Percentiles rank a stretch among this genome's conserved stretches.
These are phyloP conservation scores for Pseudodiploospora longispora DNA, from an alignment of 2,329 filamentous ascomycete species.

Conservation along the genomic window DNA sequence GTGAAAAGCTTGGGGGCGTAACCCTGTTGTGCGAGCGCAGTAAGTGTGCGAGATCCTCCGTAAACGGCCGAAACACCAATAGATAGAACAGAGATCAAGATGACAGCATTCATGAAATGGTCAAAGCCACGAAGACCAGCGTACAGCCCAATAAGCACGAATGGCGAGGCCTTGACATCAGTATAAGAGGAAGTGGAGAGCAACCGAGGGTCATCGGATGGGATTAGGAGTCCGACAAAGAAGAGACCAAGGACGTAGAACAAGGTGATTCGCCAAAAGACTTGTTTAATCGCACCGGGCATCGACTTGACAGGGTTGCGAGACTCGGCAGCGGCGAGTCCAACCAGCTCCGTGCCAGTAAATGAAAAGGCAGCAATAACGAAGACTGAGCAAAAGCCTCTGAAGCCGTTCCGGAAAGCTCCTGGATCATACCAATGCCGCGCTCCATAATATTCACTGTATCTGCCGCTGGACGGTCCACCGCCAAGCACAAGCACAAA, in stretches of 20 bases:
- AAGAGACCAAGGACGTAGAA: conserved; percentile 44
- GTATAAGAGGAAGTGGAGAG: conserved; percentile 37
- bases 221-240: conserved; percentile 38
- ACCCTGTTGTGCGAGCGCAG: conserved; percentile 48
- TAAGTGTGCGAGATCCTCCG: conserved; percentile 46
- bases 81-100: conserved; percentile 45
- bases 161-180: conserved; percentile 36
- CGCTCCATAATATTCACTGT: conserved; percentile 35
- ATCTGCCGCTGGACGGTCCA: conserved; percentile 37
- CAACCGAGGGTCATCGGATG: conserved; percentile 34
- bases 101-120: conserved; percentile 45
- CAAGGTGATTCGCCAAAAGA: conserved; percentile 45
- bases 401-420: conserved; percentile 60
- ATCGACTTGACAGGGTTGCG: conserved; percentile 60
- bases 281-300: conserved; percentile 73
- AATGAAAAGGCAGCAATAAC: conserved; percentile 64
- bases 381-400: conserved; percentile 60
- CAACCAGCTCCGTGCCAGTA: conserved; percentile 60
- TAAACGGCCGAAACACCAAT: conserved; percentile 48
- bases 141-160: conserved; percentile 41
- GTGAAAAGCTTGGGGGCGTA: conserved; percentile 46
- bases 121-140: conserved; percentile 40
- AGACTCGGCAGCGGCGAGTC: conserved; percentile 62
- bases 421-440: conserved; percentile 35
- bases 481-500: conserved; percentile 51